Conservation (phyloP, 257 asterid species). For the Jacaranda mimosifolia region DNA sequence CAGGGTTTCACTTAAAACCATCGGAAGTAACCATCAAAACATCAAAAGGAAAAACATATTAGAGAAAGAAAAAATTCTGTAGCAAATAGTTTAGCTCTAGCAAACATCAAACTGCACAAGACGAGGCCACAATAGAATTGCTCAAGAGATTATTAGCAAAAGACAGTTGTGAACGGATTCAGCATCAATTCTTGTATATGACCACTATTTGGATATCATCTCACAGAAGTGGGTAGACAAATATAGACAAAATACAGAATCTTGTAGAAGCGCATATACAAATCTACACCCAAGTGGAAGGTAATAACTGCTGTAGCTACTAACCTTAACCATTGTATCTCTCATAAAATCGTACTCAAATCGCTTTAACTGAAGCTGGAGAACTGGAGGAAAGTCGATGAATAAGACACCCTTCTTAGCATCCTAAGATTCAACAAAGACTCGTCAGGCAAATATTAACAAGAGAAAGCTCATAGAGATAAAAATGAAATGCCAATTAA, state of each 20-base stretch:
- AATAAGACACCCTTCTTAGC: constrained; percentile 88
- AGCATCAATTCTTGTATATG: not conserved
- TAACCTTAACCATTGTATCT: constrained; percentile 91
- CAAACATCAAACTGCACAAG: constrained; percentile 23
- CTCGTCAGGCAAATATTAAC: constrained; percentile 15
- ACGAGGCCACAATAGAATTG: not conserved
- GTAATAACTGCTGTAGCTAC: constrained; percentile 34
- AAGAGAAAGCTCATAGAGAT: constrained; percentile 27
- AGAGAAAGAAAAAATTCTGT: constrained; percentile 21
- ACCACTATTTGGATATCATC: not conserved
- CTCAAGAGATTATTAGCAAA: not conserved
- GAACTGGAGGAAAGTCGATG: constrained; percentile 89
- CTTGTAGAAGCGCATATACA: constrained; percentile 16
- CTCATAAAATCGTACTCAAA: constrained; percentile 91
- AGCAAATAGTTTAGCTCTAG: not conserved
- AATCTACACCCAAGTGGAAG: constrained; percentile 8
- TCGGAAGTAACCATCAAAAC: constrained; percentile 6
- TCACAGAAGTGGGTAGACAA: constrained; percentile 16
- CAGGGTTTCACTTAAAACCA: constrained; percentile 26
- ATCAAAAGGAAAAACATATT: not conserved
- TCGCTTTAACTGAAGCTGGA: constrained; percentile 87
- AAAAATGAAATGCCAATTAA: constrained; percentile 5
- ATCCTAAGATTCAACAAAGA: constrained; percentile 62
- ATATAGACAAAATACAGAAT: constrained; percentile 1
- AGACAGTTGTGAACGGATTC: not conserved